Conservation (phyloP, 1,139 yeast genomes). For the Yamadazyma membranifaciens region DNA sequence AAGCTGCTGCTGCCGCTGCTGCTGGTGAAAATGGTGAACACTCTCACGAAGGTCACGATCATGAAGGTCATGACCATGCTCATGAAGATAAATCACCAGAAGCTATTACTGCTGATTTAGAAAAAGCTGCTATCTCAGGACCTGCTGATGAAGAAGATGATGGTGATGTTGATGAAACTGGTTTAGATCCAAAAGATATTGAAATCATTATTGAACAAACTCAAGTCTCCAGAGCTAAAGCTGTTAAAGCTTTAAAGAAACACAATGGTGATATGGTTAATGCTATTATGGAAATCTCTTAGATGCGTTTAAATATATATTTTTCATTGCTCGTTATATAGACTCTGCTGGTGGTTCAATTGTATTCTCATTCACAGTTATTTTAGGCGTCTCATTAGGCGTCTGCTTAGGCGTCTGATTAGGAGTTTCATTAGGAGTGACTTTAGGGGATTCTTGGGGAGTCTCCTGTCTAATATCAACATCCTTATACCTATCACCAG, state of each 20-base stretch:
- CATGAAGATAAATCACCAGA: constrained; percentile 60
- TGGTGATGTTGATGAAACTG: constrained; percentile 74
- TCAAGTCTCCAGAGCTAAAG: constrained; percentile 82
- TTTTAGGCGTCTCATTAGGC: too few relatives aligned
- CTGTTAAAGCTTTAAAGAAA: constrained; percentile 83
- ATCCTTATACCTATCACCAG: neutral
- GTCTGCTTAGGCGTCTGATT: too few relatives aligned
- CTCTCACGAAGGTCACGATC: constrained; percentile 27
- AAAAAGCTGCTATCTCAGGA: constrained; percentile 62
- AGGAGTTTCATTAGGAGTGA: too few relatives aligned
- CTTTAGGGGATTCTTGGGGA: too few relatives aligned
- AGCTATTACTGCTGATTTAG: constrained; percentile 86
- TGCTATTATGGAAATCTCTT: constrained; percentile 87
- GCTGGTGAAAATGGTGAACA: constrained; percentile 20
- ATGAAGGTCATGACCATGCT: constrained; percentile 14
- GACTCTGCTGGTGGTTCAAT: neutral
- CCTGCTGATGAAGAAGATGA: constrained; percentile 60
- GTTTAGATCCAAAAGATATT: constrained; percentile 75
- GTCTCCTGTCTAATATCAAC: too few relatives aligned
- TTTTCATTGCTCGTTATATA: too few relatives aligned
- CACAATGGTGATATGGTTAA: constrained; percentile 95
- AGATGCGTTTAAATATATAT: constrained; percentile 10
- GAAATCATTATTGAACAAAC: constrained; percentile 88
- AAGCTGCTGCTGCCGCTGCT: constrained; percentile 63
- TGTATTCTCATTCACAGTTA: neutral